Evolutionary conservation across 1,284 basidiomycete genomes (phyloP).

Genomic region (Lignosus rhinocerotis): DNA sequence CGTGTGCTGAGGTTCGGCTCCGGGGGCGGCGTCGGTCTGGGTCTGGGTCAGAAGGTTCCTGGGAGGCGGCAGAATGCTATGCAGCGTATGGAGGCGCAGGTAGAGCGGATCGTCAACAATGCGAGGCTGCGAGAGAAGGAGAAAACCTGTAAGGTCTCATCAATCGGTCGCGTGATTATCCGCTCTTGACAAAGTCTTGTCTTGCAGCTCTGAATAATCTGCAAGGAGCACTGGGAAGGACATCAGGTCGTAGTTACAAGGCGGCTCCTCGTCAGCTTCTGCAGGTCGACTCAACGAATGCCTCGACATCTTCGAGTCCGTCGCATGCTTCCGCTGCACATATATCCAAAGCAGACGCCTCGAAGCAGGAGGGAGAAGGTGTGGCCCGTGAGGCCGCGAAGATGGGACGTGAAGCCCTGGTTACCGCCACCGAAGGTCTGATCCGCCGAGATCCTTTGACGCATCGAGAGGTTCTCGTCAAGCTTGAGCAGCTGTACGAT

Average conservation of each 20-base stretch:
- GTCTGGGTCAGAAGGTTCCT: slow-evolving; percentile 64
- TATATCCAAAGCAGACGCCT: slow-evolving; percentile 55
- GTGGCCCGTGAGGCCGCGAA: slow-evolving; percentile 72
- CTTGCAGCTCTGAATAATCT: slow-evolving; percentile 69
- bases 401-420: slow-evolving; percentile 67
- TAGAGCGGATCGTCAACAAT: slow-evolving; percentile 94
- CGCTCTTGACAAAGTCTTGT: neutral
- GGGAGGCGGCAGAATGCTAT: slow-evolving; percentile 88
- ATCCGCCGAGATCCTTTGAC: slow-evolving; percentile 73
- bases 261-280: slow-evolving; percentile 95
- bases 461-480: slow-evolving; percentile 75
- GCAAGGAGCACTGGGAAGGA: slow-evolving; percentile 95
- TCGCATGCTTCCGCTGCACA: slow-evolving; percentile 55
- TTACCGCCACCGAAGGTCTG: slow-evolving; percentile 53
- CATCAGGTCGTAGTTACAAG: slow-evolving; percentile 89
- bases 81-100: slow-evolving; percentile 96
- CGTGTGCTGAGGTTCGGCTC: slow-evolving; percentile 82
- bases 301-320: slow-evolving; percentile 50
- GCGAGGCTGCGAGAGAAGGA: slow-evolving; percentile 85
- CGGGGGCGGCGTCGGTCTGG: slow-evolving; percentile 80
- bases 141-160: slow-evolving; percentile 61
- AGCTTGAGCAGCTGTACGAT: slow-evolving; percentile 89
- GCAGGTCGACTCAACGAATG: slow-evolving; percentile 67
- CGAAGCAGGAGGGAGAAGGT: slow-evolving; percentile 42
- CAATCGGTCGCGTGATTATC: neutral